phyloP scores from a whole-genome alignment of 116 monocot species.

The Papilionanthe hybrid region DNA sequence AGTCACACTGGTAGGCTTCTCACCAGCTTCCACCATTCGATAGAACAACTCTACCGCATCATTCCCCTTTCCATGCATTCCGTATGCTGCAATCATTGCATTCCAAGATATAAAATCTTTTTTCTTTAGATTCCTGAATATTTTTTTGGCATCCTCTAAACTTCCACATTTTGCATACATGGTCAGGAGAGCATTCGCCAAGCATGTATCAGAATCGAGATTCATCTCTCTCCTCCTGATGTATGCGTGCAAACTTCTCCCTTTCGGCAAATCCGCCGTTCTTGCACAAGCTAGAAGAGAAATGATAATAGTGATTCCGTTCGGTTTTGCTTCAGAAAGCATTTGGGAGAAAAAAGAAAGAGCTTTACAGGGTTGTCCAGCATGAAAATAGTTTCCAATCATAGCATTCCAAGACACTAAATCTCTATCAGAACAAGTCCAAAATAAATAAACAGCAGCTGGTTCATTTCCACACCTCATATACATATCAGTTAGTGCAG shows the following conservation, averaged over 20 bases:
- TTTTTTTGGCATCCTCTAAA: constrained; percentile 7
- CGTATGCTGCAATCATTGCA: constrained; percentile 35
- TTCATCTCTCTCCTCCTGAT: constrained; percentile 14
- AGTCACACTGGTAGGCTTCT: constrained; percentile 19
- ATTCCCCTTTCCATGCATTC: constrained; percentile 23
- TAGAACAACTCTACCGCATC: constrained; percentile 14
- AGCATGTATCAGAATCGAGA: constrained; percentile 3
- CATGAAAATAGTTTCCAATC: constrained; percentile 14
- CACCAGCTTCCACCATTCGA: constrained; percentile 14
- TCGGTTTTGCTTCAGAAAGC: constrained; percentile 15
- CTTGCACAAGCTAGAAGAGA: constrained; percentile 18
- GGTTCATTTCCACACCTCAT: constrained; percentile 25
- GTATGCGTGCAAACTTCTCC: constrained; percentile 20
- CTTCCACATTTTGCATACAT: constrained; percentile 38
- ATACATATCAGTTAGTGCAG: constrained; percentile 27
- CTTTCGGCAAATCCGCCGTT: constrained; percentile 15
- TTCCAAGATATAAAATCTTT: constrained; percentile 29
- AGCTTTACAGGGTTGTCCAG: constrained; percentile 14
- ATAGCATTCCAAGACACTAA: constrained; percentile 32
- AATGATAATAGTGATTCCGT: constrained; percentile 14
- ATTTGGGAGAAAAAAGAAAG: constrained; percentile 15
- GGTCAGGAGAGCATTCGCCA: constrained; percentile 26
- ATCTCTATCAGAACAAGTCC: constrained; percentile 18
- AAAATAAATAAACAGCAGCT: constrained; percentile 10
- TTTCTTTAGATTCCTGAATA: constrained; percentile 10